Evolutionary conservation across 805 yeast genomes (phyloP).

Genomic region (Millerozyma miso): DNA sequence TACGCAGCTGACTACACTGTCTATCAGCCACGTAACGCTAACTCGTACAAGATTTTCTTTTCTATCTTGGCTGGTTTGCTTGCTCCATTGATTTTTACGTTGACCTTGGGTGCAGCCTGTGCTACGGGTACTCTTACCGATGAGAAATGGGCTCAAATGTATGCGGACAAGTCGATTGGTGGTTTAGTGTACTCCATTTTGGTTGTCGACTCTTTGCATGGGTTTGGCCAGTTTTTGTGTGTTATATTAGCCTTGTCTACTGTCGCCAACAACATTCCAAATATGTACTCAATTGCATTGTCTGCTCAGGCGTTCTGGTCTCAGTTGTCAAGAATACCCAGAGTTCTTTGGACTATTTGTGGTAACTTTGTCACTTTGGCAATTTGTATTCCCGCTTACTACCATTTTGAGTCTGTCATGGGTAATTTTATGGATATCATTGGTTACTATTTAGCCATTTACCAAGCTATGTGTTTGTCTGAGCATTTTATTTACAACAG

Average conservation of each 20-base stretch:
- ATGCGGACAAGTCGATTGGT: slow-evolving; percentile 59
- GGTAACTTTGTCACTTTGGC: slow-evolving; percentile 79
- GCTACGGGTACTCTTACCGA: slow-evolving; percentile 23
- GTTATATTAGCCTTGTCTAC: slow-evolving; percentile 83
- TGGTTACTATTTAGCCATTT: slow-evolving; percentile 87
- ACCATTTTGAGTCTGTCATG: slow-evolving; percentile 68
- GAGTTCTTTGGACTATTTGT: slow-evolving; percentile 74
- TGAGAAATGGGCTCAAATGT: slow-evolving; percentile 46
- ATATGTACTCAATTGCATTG: slow-evolving; percentile 86
- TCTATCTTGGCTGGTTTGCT: slow-evolving; percentile 49
- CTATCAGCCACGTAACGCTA: slow-evolving; percentile 69
- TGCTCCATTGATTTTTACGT: slow-evolving; percentile 24
- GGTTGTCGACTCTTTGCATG: slow-evolving; percentile 76
- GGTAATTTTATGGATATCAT: slow-evolving; percentile 85
- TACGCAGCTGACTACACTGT: slow-evolving; percentile 91
- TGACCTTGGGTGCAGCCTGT: slow-evolving; percentile 29
- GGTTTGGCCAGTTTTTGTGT: slow-evolving; percentile 86
- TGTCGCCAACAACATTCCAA: slow-evolving; percentile 88
- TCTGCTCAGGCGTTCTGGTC: slow-evolving; percentile 85
- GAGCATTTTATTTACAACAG: slow-evolving; percentile 80
- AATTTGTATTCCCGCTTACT: slow-evolving; percentile 84
- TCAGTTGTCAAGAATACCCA: slow-evolving; percentile 68
- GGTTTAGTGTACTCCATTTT: slow-evolving; percentile 79
- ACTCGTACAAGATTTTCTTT: slow-evolving; percentile 55
- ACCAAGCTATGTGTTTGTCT: slow-evolving; percentile 66